Conservation (phyloP, 1,284 basidiomycete species). For the Pseudozyma hubeiensis region DNA sequence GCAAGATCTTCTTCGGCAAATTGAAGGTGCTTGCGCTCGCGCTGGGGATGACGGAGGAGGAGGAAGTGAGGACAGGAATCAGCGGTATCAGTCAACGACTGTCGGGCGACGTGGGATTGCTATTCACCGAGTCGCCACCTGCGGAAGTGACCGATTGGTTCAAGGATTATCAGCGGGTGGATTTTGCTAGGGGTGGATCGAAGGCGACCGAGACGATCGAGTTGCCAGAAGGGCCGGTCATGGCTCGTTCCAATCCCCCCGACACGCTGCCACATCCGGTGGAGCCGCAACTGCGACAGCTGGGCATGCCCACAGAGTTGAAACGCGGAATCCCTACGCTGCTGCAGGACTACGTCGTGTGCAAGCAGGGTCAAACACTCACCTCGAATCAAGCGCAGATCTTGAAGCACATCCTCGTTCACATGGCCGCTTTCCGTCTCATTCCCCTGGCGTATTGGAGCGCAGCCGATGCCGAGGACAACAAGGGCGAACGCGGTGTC, state of each 20-base stretch:
- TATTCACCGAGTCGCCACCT: slow-evolving; percentile 89
- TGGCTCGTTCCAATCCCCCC: slow-evolving; percentile 58
- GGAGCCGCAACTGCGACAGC: slow-evolving; percentile 91
- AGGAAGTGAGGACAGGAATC: slow-evolving; percentile 85
- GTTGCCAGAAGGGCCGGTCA: slow-evolving; percentile 74
- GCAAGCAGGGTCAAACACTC: slow-evolving; percentile 83
- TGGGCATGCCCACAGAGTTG: slow-evolving; percentile 88
- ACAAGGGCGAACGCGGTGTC: slow-evolving; percentile 49
- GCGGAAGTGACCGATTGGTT: slow-evolving; percentile 95
- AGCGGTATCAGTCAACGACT: slow-evolving; percentile 87
- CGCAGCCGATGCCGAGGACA: slow-evolving; percentile 52
- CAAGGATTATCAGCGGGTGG: slow-evolving; percentile 85
- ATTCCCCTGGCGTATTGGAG: slow-evolving; percentile 67
- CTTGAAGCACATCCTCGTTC: slow-evolving; percentile 65
- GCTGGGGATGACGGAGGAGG: slow-evolving; percentile 86
- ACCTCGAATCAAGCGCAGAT: slow-evolving; percentile 74
- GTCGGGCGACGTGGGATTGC: slow-evolving; percentile 89
- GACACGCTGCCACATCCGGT: slow-evolving; percentile 93
- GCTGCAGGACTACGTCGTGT: slow-evolving; percentile 79
- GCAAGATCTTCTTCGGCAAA: slow-evolving; percentile 85
- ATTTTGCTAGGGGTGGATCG: slow-evolving; percentile 92
- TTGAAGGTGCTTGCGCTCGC: slow-evolving; percentile 95
- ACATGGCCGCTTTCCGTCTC: slow-evolving; percentile 63
- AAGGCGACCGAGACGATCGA: slow-evolving; percentile 79
- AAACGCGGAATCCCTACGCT: slow-evolving; percentile 89